Percentiles rank a stretch among this genome's conserved stretches.
These are phyloP conservation scores for Termitomyces eurrhizus DNA, from an alignment of 768 basidiomycete genomes.

Conservation along the genomic window DNA sequence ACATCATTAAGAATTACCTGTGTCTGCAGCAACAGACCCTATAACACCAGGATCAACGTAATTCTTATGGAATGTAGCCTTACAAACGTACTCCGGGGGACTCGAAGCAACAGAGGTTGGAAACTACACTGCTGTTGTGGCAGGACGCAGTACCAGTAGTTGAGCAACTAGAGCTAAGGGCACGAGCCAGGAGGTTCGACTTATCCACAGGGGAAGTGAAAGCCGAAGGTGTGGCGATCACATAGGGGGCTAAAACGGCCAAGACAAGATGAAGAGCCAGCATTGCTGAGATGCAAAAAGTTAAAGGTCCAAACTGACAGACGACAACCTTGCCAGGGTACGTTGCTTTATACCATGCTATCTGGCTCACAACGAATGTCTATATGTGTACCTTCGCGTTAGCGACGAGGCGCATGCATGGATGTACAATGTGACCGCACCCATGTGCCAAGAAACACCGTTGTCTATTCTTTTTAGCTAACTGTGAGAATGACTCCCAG, in stretches of 20 bases:
- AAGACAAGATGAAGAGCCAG: not conserved
- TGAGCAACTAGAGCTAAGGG: slow-evolving; percentile 45
- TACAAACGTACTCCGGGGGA: slow-evolving; percentile 49
- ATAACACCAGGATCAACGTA: slow-evolving; percentile 3
- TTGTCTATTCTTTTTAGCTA: no score
- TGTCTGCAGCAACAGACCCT: slow-evolving; percentile 60
- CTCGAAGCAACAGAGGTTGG: slow-evolving; percentile 62
- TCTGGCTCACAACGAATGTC: not conserved
- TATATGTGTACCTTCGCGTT: not conserved
- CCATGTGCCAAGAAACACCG: not conserved
- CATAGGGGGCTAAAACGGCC: slow-evolving; percentile 1
- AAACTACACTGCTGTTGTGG: slow-evolving; percentile 41
- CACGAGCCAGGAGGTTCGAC: slow-evolving; percentile 20
- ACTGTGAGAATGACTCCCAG: not conserved
- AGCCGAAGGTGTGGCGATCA: slow-evolving; percentile 4
- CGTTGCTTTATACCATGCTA: not conserved
- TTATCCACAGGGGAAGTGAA: not conserved
- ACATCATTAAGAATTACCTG: slow-evolving; percentile 23
- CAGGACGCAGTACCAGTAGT: slow-evolving; percentile 49
- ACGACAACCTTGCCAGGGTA: not conserved
- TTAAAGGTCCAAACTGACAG: not conserved
- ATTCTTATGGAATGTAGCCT: not conserved
- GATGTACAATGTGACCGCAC: slow-evolving; percentile 2
- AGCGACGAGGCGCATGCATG: slow-evolving; percentile 7
- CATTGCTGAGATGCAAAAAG: not conserved